phyloP scores from a whole-genome alignment of 495 filamentous ascomycete genomes.

The Aspergillus ellipticus region DNA sequence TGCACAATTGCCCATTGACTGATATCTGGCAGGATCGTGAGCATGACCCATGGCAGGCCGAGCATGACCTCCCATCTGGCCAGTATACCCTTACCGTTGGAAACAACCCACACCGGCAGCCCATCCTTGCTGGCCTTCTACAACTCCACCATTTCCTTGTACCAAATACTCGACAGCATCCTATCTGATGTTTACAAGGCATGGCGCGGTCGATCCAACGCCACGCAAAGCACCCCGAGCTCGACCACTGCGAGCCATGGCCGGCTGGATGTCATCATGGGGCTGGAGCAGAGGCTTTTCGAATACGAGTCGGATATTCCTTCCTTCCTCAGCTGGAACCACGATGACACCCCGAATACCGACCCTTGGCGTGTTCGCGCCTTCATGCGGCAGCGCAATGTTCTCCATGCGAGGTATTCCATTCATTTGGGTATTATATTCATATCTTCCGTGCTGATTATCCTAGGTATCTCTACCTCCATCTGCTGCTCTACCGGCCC shows the following conservation, averaged over 20 bases:
- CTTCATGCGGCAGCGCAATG: conserved; percentile 37
- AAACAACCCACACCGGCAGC: neutral
- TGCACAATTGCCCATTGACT: neutral
- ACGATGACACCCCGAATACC: too few relatives aligned
- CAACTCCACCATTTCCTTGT: conserved; percentile 38
- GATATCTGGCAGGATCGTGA: conserved; percentile 32
- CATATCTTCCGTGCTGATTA: neutral
- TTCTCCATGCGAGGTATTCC: conserved; percentile 39
- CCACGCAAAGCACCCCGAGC: neutral
- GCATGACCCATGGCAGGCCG: conserved; percentile 48
- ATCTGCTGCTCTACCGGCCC: conserved; percentile 44
- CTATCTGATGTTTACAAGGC: conserved; percentile 42
- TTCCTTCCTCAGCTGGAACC: too few relatives aligned
- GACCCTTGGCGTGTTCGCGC: too few relatives aligned
- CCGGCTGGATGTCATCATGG: conserved; percentile 37
- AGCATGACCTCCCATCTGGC: conserved; percentile 40
- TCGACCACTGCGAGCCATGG: conserved; percentile 3
- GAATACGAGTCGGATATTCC: too few relatives aligned
- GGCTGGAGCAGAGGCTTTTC: conserved; percentile 33
- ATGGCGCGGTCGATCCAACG: conserved; percentile 25
- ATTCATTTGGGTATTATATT: neutral
- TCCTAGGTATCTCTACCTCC: conserved; percentile 42
- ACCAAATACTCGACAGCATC: conserved; percentile 40
- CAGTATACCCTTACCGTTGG: conserved; percentile 26
- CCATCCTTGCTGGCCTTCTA: conserved; percentile 34